Base-by-base conservation (phyloP, 352 stramenopile genomes). In the Phytophthora macrochlamydospora region DNA sequence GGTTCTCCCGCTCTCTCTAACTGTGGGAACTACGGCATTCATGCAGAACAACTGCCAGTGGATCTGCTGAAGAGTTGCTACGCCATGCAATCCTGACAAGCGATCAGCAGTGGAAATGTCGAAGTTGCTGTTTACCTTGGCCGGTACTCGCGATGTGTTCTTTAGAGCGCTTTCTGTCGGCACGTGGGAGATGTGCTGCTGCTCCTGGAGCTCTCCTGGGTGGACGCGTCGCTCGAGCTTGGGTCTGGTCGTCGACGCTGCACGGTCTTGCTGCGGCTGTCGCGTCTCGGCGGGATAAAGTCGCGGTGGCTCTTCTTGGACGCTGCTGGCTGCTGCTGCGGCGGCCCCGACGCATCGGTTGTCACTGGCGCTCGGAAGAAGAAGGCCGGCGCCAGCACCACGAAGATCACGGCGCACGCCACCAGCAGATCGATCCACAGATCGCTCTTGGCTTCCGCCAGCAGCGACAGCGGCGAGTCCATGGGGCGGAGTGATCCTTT, bases 321-420 rank as follows among this genome's bases (percentile, higher is more conserved):
- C 18, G 18, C 18, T 24, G 18, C 18, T 13, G 50, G 56, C 2
- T 46, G 1, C 58, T 30, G 56, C 30, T 53, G 30, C n/a, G 55
- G 11, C 14, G 50, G 4, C 46, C 35, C 33, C 7, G 51, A 14
- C 30, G 52, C 14, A 14, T 54, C 33, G 6, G 43, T 9, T 5
- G 58, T 42, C 28, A 29, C 29, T 12, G 59, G 44, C 46, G 42
- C 67, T 28, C 72, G 73, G 73, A 91, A 93, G 38, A 87, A 72
- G 67, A 79, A 79, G 8, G 82, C 75, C 3, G 85, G 82, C 57
- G 75, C 80, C 56, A 93, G 73, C 53, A 93, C 78, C 54, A 90
- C 72, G 60, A 91, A 78, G 63, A 91, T 75, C 54, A 89, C 79
- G 40, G 81, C 42, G 59, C 78, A 83, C 28, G 80, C 84, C 31